Evolutionary conservation across 345 rosid species (phyloP).

Genomic region (Stellera chamaejasme): DNA sequence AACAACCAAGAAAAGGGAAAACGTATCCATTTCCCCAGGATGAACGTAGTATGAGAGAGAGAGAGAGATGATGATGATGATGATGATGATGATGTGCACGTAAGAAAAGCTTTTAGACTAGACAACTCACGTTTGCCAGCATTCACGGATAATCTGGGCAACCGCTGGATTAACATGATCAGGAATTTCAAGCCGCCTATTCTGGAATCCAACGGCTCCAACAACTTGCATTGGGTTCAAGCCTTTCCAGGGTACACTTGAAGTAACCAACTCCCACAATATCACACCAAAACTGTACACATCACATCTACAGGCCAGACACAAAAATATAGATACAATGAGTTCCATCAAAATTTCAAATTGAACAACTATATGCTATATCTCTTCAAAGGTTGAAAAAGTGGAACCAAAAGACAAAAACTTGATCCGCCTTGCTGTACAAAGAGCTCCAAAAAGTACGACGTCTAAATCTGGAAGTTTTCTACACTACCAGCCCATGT

Average conservation of each 20-base stretch:
- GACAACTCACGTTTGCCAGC: constrained; percentile 81
- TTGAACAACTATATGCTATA: not conserved
- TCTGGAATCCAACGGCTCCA: constrained; percentile 98
- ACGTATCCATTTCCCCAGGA: too few species aligned
- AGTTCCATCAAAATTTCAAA: not conserved
- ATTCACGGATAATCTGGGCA: constrained; percentile 72
- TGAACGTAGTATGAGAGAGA: too few species aligned
- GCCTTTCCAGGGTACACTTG: constrained; percentile 83
- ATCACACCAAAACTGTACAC: constrained; percentile 98
- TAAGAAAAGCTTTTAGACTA: not conserved
- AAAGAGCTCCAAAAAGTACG: too few species aligned
- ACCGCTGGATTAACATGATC: constrained; percentile 56
- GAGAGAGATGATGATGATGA: too few species aligned
- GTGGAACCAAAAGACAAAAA: too few species aligned
- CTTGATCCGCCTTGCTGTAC: too few species aligned
- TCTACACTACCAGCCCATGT: too few species aligned
- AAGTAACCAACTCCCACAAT: constrained; percentile 87
- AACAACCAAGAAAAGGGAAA: too few species aligned
- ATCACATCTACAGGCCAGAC: constrained; percentile 64
- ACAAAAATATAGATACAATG: not conserved
- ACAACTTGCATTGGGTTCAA: constrained; percentile 99
- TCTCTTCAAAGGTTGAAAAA: not conserved
- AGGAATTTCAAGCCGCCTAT: constrained; percentile 83
- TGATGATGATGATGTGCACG: too few species aligned
- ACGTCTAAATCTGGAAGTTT: too few species aligned